Base-by-base conservation (phyloP, 2,329 filamentous ascomycete genomes). In the Cordyceps javanica region DNA sequence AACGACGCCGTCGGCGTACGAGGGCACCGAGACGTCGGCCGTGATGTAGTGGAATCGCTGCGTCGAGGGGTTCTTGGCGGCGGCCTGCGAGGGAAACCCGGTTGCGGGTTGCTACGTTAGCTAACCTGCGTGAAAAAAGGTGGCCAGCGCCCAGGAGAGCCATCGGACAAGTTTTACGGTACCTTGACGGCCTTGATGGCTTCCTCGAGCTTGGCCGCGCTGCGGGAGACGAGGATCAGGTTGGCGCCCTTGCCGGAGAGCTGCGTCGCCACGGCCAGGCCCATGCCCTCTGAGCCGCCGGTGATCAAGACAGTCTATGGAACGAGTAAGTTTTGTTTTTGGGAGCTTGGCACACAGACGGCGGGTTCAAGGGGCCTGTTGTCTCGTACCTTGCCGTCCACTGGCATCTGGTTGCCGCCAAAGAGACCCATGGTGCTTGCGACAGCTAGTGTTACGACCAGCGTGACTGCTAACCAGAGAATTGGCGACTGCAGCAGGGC, bases 241-340 rank as follows among this genome's bases (percentile, higher is more conserved):
- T 91, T 90, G 60, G 94, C 93, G 48, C 94, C 94, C 71, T 91
- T 92, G 51, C 82, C 77, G 3, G 93, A 82, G 45, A 99, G 83
- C 63, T 91, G 80, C 53, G 83, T 80, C 5, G 87, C 91, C 21
- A 87, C 83, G 53, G 85, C 84, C 64, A 86, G 85, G 60, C 94
- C 94, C 88, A 97, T 90, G 59, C 94, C 94, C 68, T 97, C 90
- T 0, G 94, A 97, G 32, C 87, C 91, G 48, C 94, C 94, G 0
- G 94, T 99, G 54, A 99, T 78, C 57, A 97, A 78, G 54, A 95
- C 80, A 2, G 92, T 96, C 91, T 96, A 55, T 10, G 6, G 30
- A 28, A 6, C 5, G 14, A 42, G 11, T 9, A 7, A 14, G 46
- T 57, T n/a, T n/a, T n/a, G n/a, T n/a, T n/a, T n/a, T n/a, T 36